Conservation (phyloP, 1,284 basidiomycete species). For the Phellinidium pouzarii region DNA sequence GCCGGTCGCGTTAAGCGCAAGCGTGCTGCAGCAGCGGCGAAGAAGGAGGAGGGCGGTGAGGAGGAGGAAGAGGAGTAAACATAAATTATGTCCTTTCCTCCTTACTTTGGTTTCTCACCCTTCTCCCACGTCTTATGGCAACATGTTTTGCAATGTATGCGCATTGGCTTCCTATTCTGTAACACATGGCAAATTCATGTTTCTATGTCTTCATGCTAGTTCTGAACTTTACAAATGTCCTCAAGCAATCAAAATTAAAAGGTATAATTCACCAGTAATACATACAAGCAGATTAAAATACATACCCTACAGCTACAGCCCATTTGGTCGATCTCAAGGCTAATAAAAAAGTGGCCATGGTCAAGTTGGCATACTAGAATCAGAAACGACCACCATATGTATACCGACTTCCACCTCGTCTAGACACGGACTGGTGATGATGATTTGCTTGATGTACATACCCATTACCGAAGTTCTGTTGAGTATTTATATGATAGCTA, state of each 20-base stretch:
- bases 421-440: background rate
- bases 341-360: too few relatives aligned
- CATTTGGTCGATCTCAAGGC: too few relatives aligned
- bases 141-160: conserved; percentile 6
- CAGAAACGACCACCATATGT: background rate
- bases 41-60: conserved; percentile 85
- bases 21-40: conserved; percentile 90
- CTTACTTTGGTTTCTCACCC: conserved; percentile 1
- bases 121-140: conserved; percentile 9
- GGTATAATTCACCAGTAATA: too few relatives aligned
- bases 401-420: background rate
- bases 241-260: too few relatives aligned
- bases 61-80: conserved; percentile 86
- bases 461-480: background rate
- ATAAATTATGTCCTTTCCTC: background rate
- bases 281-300: too few relatives aligned
- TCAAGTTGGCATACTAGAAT: too few relatives aligned
- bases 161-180: background rate
- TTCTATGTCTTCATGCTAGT: too few relatives aligned
- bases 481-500: background rate
- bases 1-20: conserved; percentile 99
- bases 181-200: too few relatives aligned
- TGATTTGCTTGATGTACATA: background rate
- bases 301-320: too few relatives aligned
- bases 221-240: too few relatives aligned